Evolutionary conservation across 2,329 filamentous ascomycete genomes (phyloP), one percentile per base, ranked within the genome.

Genomic region (Verticillium nubilum): DNA sequence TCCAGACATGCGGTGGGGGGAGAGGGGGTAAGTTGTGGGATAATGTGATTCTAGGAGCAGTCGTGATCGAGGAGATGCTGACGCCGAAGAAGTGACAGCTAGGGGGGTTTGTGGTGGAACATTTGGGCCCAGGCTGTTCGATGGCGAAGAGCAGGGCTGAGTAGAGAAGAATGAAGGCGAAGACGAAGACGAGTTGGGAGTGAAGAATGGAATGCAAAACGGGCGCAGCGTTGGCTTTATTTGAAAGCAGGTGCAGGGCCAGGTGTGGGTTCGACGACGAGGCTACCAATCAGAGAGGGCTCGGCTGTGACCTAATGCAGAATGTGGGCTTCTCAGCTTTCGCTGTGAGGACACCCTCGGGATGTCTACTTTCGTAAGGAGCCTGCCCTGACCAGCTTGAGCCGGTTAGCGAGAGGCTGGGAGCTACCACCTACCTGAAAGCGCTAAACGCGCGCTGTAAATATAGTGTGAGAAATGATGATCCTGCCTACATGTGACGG

Each of bases 1-100:
- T 61, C 62, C 57, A 68, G 61, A 69, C 68, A 70, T 69, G 63
- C 60, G 59, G 42, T 13, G 42, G 42, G 42, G 13, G 29, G 29
- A 10, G 42, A 13, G n/a, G 37, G 37, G 37, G 6, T 3, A 9
- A 23, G n/a, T 37, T 37, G 42, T 23, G 4, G 19, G 42, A 12
- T 50, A n/a, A 42, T 23, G n/a, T 50, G 42, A 7, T 50, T 50
- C 42, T 50, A 25, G 42, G 19, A 50, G 42, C 42, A 50, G 42
- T 50, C 42, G 42, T 50, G 42, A 50, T 50, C 42, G 42, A 50
- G 19, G 10, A 23, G 42, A 50, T 50, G n/a, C 42, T 50, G 42
- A 50, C 42, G 42, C 42, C 42, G 42, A 50, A 50, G 42, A 26
- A 50, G 19, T 50, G 42, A 50, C 42, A 50, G 42, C 42, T 50